Base-by-base conservation (phyloP, 495 filamentous ascomycete genomes). In the Xylaria bambusicola region DNA sequence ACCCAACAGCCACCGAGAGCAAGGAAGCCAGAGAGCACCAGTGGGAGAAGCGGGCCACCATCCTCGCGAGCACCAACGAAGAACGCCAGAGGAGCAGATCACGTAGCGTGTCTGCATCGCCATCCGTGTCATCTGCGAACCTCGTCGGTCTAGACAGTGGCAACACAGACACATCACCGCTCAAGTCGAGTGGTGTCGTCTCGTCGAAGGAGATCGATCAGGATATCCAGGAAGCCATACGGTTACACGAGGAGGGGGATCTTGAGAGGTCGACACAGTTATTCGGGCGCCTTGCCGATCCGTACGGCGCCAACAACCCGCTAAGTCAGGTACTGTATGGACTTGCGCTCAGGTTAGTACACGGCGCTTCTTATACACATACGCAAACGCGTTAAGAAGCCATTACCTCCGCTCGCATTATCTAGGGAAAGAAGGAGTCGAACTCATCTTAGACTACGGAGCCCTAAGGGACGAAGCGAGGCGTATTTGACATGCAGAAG, bases 301-400 rank as follows among this genome's bases (percentile, higher is more conserved):
- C 88, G 18, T 84, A 88, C 57, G 92, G 90, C 21, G 81, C 84
- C 53, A 95, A 96, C 73, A 97, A 97, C 72, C 90, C 93, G 17
- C 80, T 99, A 65, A 93, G 91, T 67, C 93, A 99, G 73, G 94
- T 99, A 47, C 82, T 99, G 51, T 99, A 95, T 71, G 94, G 93
- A 18, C 89, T 99, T 42, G 93, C 94, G 40, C 73, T 98, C 55
- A 84, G 93, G 92, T 96, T 75, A 75, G 86, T 78, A 50, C 40
- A 12, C 17, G 2, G 3, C 13, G 33, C 33, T 53, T 40, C 31
- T 4, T 53, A 47, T 23, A 18, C 18, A 24, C 17, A 5, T 13
- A 27, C 21, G 5, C 29, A 33, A 5, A 33, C 10, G 29, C 29
- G 10, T 33, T 10, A 33, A 33, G 10, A 21, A 40, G 7, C 33